A percentile compares a stretch with the other conserved stretches of the same genome.
Evolutionary conservation across 106 monocot species (phyloP).

Genomic region (Amphibolis antarctica): DNA sequence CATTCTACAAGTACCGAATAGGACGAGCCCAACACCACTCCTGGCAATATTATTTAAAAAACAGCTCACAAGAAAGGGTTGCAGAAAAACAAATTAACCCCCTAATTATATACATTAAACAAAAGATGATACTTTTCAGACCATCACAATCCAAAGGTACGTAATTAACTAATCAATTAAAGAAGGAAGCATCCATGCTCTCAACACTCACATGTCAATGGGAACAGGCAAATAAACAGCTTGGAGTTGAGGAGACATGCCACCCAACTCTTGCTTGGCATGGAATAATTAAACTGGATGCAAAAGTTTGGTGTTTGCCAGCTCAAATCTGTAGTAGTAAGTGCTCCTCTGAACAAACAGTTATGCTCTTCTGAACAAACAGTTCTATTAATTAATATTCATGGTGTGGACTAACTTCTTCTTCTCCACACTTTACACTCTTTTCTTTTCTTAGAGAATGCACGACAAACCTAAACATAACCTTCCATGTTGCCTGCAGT

Average conservation of each 20-base stretch:
- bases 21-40: no score
- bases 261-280: conserved; percentile 2
- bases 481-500: no score
- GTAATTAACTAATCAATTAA: no score
- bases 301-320: background rate
- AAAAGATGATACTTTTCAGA: no score
- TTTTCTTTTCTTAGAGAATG: background rate
- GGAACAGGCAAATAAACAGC: background rate
- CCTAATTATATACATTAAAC: no score
- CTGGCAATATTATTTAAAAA: no score
- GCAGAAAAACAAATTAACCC: no score
- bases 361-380: background rate
- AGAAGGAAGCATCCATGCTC: background rate
- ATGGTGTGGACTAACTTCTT: background rate
- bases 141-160: no score
- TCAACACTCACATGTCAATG: background rate
- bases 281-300: background rate
- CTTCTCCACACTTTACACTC: background rate
- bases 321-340: background rate
- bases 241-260: background rate
- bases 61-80: no score
- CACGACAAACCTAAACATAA: no score
- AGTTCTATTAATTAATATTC: background rate
- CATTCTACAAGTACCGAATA: no score
- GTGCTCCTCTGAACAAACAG: background rate